phyloP scores from a whole-genome alignment of 1,284 basidiomycete species.

The Cutaneotrichosporon sp. region DNA sequence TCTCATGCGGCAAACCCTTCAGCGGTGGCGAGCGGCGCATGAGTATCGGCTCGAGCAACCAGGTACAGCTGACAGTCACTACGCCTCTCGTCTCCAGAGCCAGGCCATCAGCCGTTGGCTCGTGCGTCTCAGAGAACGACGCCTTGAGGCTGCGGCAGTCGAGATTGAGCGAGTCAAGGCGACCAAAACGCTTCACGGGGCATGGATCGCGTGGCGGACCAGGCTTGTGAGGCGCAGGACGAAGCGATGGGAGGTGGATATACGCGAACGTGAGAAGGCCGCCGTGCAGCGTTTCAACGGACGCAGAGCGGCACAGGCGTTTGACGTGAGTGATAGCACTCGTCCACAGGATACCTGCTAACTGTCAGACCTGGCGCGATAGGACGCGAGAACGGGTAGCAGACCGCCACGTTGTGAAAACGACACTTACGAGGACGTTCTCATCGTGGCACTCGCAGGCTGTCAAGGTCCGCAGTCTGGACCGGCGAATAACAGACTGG shows the following conservation, averaged over 20 bases:
- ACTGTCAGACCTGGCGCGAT: conserved; percentile 16
- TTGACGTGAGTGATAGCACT: conserved; percentile 24
- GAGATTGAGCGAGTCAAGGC: conserved; percentile 1
- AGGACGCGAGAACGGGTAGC: conserved; percentile 8
- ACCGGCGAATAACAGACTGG: conserved; percentile 3
- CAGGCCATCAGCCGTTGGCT: conserved; percentile 26
- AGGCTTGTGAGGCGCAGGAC: conserved; percentile 23
- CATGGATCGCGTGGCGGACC: conserved; percentile 29
- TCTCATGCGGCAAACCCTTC: conserved; percentile 36
- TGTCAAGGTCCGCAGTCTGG: conserved; percentile 4
- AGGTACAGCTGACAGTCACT: conserved; percentile 35
- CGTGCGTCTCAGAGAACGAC: conserved; percentile 11
- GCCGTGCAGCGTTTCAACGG: neutral
- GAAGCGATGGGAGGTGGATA: conserved; percentile 33
- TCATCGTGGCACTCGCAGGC: conserved; percentile 4
- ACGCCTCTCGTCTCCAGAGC: conserved; percentile 19
- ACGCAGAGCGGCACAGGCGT: neutral
- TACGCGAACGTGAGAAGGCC: conserved; percentile 23
- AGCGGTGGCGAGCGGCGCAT: conserved; percentile 29
- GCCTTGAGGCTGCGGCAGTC: conserved; percentile 17
- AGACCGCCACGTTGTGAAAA: conserved; percentile 12
- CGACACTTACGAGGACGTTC: conserved; percentile 5
- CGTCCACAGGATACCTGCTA: neutral
- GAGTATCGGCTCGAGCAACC: conserved; percentile 26
- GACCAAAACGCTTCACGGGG: neutral